Conservation (phyloP, 2,329 filamentous ascomycete genomes). For the Cordyceps militaris region DNA sequence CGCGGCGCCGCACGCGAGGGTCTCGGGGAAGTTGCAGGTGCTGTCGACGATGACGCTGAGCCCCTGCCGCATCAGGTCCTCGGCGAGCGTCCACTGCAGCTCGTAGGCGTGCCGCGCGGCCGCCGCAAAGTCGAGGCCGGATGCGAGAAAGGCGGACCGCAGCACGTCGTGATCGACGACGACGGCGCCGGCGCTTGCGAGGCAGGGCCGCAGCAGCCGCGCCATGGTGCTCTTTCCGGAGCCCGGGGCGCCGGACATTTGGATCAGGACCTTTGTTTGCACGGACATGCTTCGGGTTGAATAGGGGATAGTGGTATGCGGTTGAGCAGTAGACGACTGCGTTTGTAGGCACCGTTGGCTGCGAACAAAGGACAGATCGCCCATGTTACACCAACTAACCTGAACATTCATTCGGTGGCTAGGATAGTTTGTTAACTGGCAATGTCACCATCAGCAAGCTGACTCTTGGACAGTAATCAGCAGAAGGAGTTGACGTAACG, state of each 20-base stretch:
- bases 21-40: constrained; percentile 28
- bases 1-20: constrained; percentile 23
- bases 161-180: constrained; percentile 32
- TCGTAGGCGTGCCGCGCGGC: constrained; percentile 25
- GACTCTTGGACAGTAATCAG: too few relatives aligned
- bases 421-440: too few relatives aligned
- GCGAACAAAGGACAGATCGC: too few relatives aligned
- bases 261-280: constrained; percentile 7
- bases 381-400: too few relatives aligned
- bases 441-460: too few relatives aligned
- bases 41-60: constrained; percentile 31
- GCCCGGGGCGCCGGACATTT: constrained; percentile 34
- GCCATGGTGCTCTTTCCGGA: constrained; percentile 33
- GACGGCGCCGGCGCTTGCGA: constrained; percentile 21
- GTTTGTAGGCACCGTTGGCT: too few relatives aligned
- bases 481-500: too few relatives aligned
- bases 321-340: too few relatives aligned
- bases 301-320: neutral
- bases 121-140: constrained; percentile 23
- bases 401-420: too few relatives aligned
- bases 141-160: constrained; percentile 26
- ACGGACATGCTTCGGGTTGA: neutral
- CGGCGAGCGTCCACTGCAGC: constrained; percentile 30
- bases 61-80: constrained; percentile 26
- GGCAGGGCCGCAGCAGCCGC: constrained; percentile 20